Conservation (phyloP, 1,139 yeast species). For the Oligophagozyma castellii region DNA sequence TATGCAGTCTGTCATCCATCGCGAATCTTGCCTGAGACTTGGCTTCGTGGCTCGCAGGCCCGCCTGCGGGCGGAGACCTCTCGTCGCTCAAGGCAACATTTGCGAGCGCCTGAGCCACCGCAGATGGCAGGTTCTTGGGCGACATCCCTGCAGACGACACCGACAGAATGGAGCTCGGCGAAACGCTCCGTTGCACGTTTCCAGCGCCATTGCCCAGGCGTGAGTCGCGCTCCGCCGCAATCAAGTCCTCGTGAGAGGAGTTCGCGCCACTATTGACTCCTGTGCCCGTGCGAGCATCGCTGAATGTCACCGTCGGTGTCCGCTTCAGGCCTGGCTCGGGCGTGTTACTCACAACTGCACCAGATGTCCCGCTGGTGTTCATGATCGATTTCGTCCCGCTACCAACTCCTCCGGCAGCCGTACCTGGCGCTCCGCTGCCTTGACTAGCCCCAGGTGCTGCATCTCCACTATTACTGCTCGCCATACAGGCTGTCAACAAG, state of each 20-base stretch:
- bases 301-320: constrained; percentile 25
- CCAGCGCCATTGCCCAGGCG: constrained; percentile 19
- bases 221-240: constrained; percentile 35
- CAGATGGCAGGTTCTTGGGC: too few species aligned
- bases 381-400: constrained; percentile 20
- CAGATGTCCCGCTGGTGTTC: constrained; percentile 24
- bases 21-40: neutral
- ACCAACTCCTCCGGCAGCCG: neutral
- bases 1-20: neutral
- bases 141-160: neutral
- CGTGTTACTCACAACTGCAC: constrained; percentile 24
- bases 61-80: constrained; percentile 8
- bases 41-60: constrained; percentile 1
- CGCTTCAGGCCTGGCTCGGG: constrained; percentile 24
- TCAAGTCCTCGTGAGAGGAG: constrained; percentile 11
- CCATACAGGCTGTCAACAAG: too few species aligned
- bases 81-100: constrained; percentile 1
- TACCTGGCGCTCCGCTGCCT: too few species aligned
- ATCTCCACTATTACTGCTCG: too few species aligned
- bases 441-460: too few species aligned
- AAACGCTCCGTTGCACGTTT: constrained; percentile 41
- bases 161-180: constrained; percentile 1
- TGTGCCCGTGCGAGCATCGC: constrained; percentile 17
- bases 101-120: constrained; percentile 1
- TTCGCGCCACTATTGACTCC: constrained; percentile 9